Percentiles rank a stretch among this genome's conserved stretches.
Conservation (phyloP, 257 asterid genomes). For the Prunella vulgaris region DNA sequence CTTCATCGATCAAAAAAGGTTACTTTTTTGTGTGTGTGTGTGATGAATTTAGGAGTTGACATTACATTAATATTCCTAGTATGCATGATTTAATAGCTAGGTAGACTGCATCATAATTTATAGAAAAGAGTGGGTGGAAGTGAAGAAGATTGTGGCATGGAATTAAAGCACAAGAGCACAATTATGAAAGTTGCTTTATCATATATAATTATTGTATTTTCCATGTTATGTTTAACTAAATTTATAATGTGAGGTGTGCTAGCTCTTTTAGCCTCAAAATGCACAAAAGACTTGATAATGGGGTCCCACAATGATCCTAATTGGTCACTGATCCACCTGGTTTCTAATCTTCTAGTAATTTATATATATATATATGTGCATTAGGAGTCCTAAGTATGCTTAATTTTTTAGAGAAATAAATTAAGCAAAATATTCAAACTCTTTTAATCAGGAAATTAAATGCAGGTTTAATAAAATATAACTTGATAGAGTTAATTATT, state of each 20-base stretch:
- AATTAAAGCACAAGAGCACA: conserved; percentile 34
- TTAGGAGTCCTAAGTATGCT: no score
- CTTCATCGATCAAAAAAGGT: no score
- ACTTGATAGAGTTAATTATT: no score
- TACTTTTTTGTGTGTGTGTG: neutral
- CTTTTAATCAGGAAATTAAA: no score
- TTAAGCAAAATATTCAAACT: no score
- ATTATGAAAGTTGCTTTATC: conserved; percentile 39
- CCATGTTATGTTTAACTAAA: conserved; percentile 15
- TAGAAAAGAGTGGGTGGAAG: neutral
- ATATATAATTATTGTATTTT: conserved; percentile 16
- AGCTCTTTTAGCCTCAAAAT: conserved; percentile 47
- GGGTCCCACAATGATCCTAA: conserved; percentile 44
- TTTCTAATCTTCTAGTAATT: neutral
- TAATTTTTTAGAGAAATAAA: no score
- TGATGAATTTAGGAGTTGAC: conserved; percentile 13
- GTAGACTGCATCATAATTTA: neutral
- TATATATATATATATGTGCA: no score
- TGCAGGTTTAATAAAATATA: no score
- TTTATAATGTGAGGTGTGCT: conserved; percentile 18
- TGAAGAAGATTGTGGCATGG: conserved; percentile 23
- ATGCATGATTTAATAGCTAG: neutral
- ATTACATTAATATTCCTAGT: neutral
- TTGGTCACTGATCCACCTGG: neutral
- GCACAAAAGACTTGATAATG: conserved; percentile 23